phyloP scores from a whole-genome alignment of 2,329 filamentous ascomycete species.

The Epichloe gansuensis region DNA sequence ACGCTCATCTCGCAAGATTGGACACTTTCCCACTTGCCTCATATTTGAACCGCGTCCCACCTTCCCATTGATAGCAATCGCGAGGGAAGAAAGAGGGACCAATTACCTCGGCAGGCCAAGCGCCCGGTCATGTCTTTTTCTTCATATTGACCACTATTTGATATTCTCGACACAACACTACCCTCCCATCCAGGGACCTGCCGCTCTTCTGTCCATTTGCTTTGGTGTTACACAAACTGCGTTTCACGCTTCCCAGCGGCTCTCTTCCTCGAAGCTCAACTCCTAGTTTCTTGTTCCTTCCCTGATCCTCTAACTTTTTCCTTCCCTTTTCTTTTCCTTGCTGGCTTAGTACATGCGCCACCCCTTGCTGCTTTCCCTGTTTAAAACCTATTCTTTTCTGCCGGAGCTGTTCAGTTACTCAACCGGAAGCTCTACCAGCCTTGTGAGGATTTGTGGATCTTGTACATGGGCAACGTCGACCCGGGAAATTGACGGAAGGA shows the following conservation, averaged over 20 bases:
- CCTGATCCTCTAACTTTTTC: neutral
- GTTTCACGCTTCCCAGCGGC: conserved; percentile 14
- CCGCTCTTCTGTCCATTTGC: conserved; percentile 7
- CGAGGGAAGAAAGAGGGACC: conserved; percentile 5
- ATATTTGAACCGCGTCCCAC: conserved; percentile 2
- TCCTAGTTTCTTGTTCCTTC: conserved; percentile 1
- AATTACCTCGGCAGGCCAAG: conserved; percentile 3
- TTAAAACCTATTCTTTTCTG: neutral
- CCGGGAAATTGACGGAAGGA: neutral
- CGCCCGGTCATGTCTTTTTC: neutral
- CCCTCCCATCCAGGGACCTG: neutral
- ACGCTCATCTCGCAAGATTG: neutral
- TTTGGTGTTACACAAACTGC: conserved; percentile 14
- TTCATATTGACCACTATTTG: neutral
- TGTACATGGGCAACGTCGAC: neutral
- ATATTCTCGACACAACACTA: neutral
- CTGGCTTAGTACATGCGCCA: neutral
- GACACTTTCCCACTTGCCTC: neutral
- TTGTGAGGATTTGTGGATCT: neutral
- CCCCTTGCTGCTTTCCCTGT: neutral
- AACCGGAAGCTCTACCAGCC: neutral
- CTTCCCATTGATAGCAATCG: conserved; percentile 4
- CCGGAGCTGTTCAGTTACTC: neutral
- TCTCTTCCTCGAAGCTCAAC: conserved; percentile 8
- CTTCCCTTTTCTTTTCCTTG: neutral